Evolutionary conservation across 1,284 basidiomycete genomes (phyloP), one percentile per base, ranked within the genome.

Genomic region (Puccinia triticina): DNA sequence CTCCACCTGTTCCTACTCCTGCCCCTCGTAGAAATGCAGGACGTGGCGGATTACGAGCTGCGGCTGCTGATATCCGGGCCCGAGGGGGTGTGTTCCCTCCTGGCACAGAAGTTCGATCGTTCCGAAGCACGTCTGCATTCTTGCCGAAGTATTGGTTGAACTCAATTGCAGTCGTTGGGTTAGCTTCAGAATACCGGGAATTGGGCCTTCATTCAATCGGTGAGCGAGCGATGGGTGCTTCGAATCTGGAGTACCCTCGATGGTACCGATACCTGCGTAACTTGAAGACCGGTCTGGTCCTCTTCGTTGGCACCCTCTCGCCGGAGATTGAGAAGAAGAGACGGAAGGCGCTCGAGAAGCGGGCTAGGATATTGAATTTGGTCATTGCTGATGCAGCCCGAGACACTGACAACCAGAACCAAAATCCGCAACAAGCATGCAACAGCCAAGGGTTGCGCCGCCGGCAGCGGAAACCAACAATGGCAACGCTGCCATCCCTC

Each of bases 251-350:
- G 37, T 79, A 82, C 53, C 78, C 81, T 16, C 76, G 72, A 16
- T 64, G 71, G 53, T 72, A 74, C 34, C 72, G 71, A 59, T 83
- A 82, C 46, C 21, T 84, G 2, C 78, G 83, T 18, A 83, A 83
- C 71, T 32, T 83, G 1, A 83, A 82, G 53, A 83, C 83, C 16
- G 59, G 82, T 37, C 2, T 83, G n/a, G 84, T 86, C 8, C 81
- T 86, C 23, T 86, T 86, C 77, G 34, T 86, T 11, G 85, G 84
- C 26, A 86, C 85, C 4, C 78, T 86, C 12, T 81, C 84, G 32
- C 86, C 86, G 0, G 86, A 86, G 64, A 84, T 86, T 14, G 86
- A 86, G 77, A 79, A 85, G 43, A 84, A 86, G 75, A 48, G 86
- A 40, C 84, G 84, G 59, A 84, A 84, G 67, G 71, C n/a, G n/a